Conservation (phyloP, 164 flowering plant genomes). For the Magnolia changhungtana region DNA sequence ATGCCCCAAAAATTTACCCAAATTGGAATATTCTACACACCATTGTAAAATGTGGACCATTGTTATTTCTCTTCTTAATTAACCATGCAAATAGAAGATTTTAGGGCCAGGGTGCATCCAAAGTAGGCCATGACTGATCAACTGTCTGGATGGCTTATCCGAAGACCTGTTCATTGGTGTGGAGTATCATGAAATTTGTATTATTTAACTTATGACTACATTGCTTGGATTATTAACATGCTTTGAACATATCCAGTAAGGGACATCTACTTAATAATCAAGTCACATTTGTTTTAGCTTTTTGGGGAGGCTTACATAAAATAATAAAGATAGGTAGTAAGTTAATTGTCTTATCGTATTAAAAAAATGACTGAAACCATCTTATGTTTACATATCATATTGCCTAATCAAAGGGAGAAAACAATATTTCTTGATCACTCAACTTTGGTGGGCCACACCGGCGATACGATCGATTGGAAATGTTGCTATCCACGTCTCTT, state of each 20-base stretch:
- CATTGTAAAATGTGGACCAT: background rate
- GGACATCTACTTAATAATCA: slow-evolving; percentile 44
- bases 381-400: slow-evolving; percentile 4
- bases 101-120: background rate
- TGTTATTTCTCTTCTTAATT: background rate
- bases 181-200: background rate
- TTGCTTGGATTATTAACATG: slow-evolving; percentile 37
- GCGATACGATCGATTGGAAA: slow-evolving; percentile 60
- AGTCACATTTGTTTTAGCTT: slow-evolving; percentile 24
- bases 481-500: slow-evolving; percentile 52
- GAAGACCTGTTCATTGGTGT: background rate
- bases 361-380: slow-evolving; percentile 11
- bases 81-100: background rate
- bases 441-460: slow-evolving; percentile 55
- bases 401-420: slow-evolving; percentile 7
- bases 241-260: slow-evolving; percentile 39
- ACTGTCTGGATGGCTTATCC: no score
- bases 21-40: no score
- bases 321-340: slow-evolving; percentile 43
- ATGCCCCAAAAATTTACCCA: no score
- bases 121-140: no score
- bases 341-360: slow-evolving; percentile 39
- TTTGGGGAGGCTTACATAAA: slow-evolving; percentile 21
- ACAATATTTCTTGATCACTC: slow-evolving; percentile 33
- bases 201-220: slow-evolving; percentile 39